Base-by-base conservation (phyloP, 805 yeast species). In the Teunomyces gatunensis region DNA sequence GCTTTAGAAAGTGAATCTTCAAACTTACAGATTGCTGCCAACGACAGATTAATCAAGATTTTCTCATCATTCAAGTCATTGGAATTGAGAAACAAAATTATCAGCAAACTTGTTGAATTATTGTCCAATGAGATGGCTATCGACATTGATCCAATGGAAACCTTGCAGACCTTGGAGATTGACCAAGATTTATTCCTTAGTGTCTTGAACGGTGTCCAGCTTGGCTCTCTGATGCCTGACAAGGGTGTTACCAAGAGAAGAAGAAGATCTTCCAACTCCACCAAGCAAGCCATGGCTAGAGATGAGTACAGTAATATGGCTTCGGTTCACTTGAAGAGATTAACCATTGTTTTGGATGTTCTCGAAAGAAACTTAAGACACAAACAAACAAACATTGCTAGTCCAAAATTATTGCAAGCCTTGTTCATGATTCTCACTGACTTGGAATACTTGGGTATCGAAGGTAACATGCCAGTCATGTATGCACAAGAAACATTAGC, bases 401-500 rank as follows among this genome's bases (percentile, higher is more conserved):
- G 73, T 27, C 74, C 83, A 2, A 73, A 70, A 20, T 65, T 83
- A 43, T 65, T 83, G 35, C 71, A 73, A 44, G 67, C 79, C 12
- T 61, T 83, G 49, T 84, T 87, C 68, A 78, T 78, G 53, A 71
- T 85, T 32, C 69, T 87, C 44, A 80, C 88, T 45, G 94, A 87
- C 62, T 71, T 87, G 54, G 94, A 87, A 62, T 83, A 96, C 25
- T 74, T 94, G 42, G 96, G 96, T 39, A 83, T 82, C 53, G 98
- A 91, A 62, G 96, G 96, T 35, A 89, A 89, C 48, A 72, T 94
- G 52, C 96, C 99, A 3, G 92, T 92, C 4, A 73, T 88, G 39
- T 92, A 91, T 57, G 85, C 96, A 1, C 96, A 94, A 68, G 97
- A 94, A 64, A 82, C 92, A 0, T 71, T 94, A 50, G 94, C 97